Evolutionary conservation across 2,329 filamentous ascomycete genomes (phyloP), one percentile per base, ranked within the genome.

Genomic region (Alternaria burnsii): DNA sequence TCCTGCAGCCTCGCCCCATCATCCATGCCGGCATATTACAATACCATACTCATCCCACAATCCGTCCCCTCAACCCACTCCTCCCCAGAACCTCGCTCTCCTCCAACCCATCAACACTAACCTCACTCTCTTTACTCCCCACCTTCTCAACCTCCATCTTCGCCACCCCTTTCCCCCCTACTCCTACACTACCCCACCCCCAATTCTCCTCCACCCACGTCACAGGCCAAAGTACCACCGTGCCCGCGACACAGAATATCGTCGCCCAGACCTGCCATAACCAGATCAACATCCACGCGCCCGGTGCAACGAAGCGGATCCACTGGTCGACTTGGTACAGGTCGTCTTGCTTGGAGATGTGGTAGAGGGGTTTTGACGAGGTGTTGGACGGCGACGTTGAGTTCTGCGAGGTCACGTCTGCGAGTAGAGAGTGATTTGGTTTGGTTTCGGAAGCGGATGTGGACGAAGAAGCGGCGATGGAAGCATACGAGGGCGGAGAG

Each of bases 251-350:
- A 66, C 91, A 94, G 4, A 91, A 73, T 4, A 86, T 62, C 0
- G 91, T 90, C 4, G 87, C 87, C 54, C 87, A 82, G 20, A 89
- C 79, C 74, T 93, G 90, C 84, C 86, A 90, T 3, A 84, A 64
- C 77, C 86, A 82, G 1, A 93, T 76, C 2, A 89, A 32, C 24
- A 86, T 71, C 8, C 87, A 88, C 0, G 89, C 78, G 0, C 86
- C 84, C 11, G 82, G 86, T 10, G 86, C 71, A 18, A 94, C 69
- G 72, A 96, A 95, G 69, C 89, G 89, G 62, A 94, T 81, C 63
- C 89, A 89, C 67, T 97, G 90, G 50, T 88, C 89, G 1, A 88
- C 83, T 71, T 94, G 91, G 72, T 97, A 97, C 8, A 94, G 80
- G 73, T 97, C 93, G 66, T 96, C 89, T 75, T 97, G 93, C 18